Evolutionary conservation across 768 basidiomycete genomes (phyloP), one percentile per base, ranked within the genome.

Genomic region (Russula sp.): DNA sequence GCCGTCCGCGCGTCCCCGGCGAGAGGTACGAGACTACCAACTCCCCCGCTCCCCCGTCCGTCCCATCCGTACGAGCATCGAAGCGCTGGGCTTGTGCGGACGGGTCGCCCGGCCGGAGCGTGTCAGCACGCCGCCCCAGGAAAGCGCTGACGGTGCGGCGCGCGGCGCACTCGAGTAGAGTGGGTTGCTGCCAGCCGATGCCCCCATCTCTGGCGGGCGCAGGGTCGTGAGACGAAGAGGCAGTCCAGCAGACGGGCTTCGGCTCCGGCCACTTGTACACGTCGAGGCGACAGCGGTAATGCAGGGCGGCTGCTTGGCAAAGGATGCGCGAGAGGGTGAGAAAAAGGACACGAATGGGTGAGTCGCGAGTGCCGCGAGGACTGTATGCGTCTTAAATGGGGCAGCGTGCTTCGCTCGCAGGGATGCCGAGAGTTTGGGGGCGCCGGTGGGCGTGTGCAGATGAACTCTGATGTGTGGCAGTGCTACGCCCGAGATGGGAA

Each of bases 371-470:
- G 77, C 71, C 1, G 37, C 18, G 22, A 86, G 68, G 40, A 81
- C 71, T 47, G 72, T 73, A 13, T 51, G n/a, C 1, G 75, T 67
- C 48, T 16, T 31, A 6, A 58, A 58, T 31, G 35, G 37, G 22
- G 47, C 48, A 0, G 37, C 57, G 11, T 50, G 22, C 34, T 39
- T 50, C 58, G 1, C 67, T 70, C 10, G 73, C 13, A 84, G 75
- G 16, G 78, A 70, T 0, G 86, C 85, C 2, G 78, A 78, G 22
- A 88, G 73, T 69, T 87, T 88, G 39, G 82, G 71, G 13, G 73
- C 61, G 6, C 78, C 68, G 0, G 72, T 73, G 64, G 76, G 73
- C 6, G 50, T 54, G 32, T 57, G 61, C 4, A 70, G 62, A 50
- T 79, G 77, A 4, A 82, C 74, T 31, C 79, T 77, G 16, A 83